These are phyloP conservation scores for Lentinula lateritia DNA, from an alignment of 768 basidiomycete genomes.

Conservation along the genomic window DNA sequence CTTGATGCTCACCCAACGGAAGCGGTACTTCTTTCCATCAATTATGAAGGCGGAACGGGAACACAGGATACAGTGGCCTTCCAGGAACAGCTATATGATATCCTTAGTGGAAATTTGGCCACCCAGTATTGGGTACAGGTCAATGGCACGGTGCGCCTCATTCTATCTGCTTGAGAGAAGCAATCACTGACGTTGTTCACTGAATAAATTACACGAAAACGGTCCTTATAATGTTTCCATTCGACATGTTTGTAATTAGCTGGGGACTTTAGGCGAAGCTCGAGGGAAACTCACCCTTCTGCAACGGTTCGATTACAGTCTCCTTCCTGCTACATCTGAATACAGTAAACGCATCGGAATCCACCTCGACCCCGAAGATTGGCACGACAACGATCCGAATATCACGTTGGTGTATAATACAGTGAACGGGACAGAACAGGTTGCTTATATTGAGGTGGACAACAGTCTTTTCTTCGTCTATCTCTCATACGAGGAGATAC, in stretches of 20 bases:
- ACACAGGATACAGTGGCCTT: constrained; percentile 37
- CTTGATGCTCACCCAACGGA: constrained; percentile 47
- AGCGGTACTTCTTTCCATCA: constrained; percentile 44
- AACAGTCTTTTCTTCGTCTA: background rate
- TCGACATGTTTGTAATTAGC: constrained; percentile 16
- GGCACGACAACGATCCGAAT: constrained; percentile 43
- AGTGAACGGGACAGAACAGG: constrained; percentile 19
- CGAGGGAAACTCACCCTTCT: constrained; percentile 48
- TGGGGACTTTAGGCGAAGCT: constrained; percentile 44
- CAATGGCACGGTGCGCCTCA: constrained; percentile 31
- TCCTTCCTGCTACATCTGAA: constrained; percentile 26
- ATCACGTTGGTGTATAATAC: constrained; percentile 41
- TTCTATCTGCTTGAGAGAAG: background rate
- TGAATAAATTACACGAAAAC: background rate
- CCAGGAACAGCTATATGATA: constrained; percentile 34
- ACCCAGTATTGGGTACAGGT: constrained; percentile 43
- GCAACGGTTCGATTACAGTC: constrained; percentile 38
- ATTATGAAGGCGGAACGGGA: constrained; percentile 41
- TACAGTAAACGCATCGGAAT: constrained; percentile 38
- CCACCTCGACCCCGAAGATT: constrained; percentile 33
- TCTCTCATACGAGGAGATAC: background rate
- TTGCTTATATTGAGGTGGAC: constrained; percentile 38
- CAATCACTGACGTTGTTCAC: background rate
- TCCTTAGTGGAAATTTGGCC: constrained; percentile 30
- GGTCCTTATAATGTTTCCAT: background rate